phyloP scores from a whole-genome alignment of 129 eudicot species.

The Flaveria linearis region DNA sequence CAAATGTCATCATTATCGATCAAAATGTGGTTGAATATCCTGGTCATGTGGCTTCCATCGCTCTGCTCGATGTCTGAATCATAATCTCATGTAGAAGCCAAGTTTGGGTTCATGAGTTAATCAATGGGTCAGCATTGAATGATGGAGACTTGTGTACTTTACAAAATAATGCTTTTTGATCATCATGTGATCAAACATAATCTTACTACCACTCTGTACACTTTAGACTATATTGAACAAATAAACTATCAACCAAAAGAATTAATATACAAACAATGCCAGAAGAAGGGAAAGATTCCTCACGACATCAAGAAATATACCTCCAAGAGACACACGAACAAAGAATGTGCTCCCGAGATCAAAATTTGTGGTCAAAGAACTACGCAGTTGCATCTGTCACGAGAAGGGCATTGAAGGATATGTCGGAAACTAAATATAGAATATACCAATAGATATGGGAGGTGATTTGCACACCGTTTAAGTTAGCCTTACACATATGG shows the following conservation, averaged over 20 bases:
- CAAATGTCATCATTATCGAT: background rate
- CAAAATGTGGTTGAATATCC: background rate
- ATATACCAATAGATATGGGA: background rate
- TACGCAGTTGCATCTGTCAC: slow-evolving; percentile 2
- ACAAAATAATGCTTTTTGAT: slow-evolving; percentile 18
- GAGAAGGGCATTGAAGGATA: background rate
- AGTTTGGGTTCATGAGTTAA: background rate
- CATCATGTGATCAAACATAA: slow-evolving; percentile 1
- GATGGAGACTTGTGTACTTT: background rate
- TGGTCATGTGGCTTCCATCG: background rate
- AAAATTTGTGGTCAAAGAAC: slow-evolving; percentile 13
- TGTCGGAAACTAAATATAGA: background rate
- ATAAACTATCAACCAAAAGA: slow-evolving; percentile 18
- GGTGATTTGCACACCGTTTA: background rate
- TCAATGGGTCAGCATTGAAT: background rate
- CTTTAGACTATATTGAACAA: slow-evolving; percentile 24
- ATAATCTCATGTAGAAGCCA: background rate
- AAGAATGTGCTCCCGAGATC: background rate
- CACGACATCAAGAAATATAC: background rate
- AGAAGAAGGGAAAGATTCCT: slow-evolving; percentile 15
- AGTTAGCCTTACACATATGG: background rate
- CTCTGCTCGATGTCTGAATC: background rate
- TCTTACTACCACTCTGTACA: slow-evolving; percentile 27
- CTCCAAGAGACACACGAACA: background rate
- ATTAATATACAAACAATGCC: slow-evolving; percentile 27